Base-by-base conservation (phyloP, 164 flowering plant genomes). In the Platanus orientalis region DNA sequence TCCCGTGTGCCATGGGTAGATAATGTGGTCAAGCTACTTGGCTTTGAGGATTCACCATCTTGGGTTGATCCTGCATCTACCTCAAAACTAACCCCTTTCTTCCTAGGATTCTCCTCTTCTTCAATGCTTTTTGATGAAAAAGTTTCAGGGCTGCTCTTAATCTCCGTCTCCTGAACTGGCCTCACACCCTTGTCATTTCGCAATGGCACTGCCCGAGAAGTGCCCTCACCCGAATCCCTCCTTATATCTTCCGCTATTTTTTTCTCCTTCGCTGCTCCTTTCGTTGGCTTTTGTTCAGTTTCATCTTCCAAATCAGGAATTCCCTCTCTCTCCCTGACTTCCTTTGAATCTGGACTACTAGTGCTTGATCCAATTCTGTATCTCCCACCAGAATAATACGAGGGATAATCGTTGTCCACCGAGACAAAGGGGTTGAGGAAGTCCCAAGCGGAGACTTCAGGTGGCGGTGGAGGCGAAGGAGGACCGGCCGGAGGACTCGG, bases 231-330 rank as follows among this genome's bases (percentile, higher is more conserved):
- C 5, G 55, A 69, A 62, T 71, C 66, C 50, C 24, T 60, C 44
- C 52, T 71, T n/a, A 25, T 20, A 20, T 48, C 54, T 26, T 67
- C 82, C 24, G 50, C 51, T 69, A 61, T n/a, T 27, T 69, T 74
- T 51, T 64, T 83, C 60, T 64, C 73, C 49, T 63, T 73, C 48
- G 58, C n/a, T 58, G 64, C 73, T 39, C 69, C 78, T 53, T 67
- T 81, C 25, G 66, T 16, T 29, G 58, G 56, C 58, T 80, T 87
- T 12, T 44, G 76, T 69, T 89, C 90, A 0, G 83, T 81, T 61
- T 89, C 99, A 39, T 94, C 97, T 73, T 94, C 99, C 73, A 94
- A 80, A 62, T 91, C 94, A 30, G 99, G 99, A 76, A 94, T 94
- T 30, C 97, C 97, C 69, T 94, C 99, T 55, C 91, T 83, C 67